Evolutionary conservation across 176 grass and related monocot species (phyloP).

Genomic region (Oryza meridionalis): DNA sequence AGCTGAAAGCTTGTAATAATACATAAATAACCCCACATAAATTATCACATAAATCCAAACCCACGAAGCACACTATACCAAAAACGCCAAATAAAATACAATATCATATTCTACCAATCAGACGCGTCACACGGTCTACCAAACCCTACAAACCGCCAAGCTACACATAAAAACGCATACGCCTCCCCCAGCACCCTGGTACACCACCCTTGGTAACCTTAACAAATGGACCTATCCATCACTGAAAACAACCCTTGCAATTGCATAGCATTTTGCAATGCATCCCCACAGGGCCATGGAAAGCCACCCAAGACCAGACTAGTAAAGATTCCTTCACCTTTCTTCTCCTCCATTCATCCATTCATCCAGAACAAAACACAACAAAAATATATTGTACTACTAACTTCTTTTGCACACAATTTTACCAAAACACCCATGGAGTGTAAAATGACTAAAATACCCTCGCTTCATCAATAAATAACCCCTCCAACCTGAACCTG

Average conservation of each 20-base stretch:
- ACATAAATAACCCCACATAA: background rate
- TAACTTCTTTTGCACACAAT: background rate
- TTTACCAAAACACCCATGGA: slow-evolving; percentile 36
- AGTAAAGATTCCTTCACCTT: slow-evolving; percentile 43
- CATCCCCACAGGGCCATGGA: slow-evolving; percentile 4
- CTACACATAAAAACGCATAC: background rate
- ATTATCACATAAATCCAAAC: background rate
- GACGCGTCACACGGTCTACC: background rate
- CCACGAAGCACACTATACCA: background rate
- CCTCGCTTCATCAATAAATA: slow-evolving; percentile 51
- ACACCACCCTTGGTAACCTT: background rate
- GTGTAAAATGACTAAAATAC: background rate
- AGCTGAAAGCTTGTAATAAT: background rate
- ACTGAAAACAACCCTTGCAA: slow-evolving; percentile 13
- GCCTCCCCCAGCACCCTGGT: background rate
- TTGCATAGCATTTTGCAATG: no score
- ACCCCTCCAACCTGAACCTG: background rate
- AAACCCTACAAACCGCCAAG: background rate
- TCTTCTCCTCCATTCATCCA: background rate
- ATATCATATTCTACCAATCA: background rate
- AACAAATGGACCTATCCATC: background rate
- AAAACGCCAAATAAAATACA: background rate
- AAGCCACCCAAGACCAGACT: slow-evolving; percentile 39
- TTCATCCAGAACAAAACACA: background rate
- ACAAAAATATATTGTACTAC: background rate